Base-by-base conservation (phyloP, 768 basidiomycete species). In the Hydnomerulius pinastri region DNA sequence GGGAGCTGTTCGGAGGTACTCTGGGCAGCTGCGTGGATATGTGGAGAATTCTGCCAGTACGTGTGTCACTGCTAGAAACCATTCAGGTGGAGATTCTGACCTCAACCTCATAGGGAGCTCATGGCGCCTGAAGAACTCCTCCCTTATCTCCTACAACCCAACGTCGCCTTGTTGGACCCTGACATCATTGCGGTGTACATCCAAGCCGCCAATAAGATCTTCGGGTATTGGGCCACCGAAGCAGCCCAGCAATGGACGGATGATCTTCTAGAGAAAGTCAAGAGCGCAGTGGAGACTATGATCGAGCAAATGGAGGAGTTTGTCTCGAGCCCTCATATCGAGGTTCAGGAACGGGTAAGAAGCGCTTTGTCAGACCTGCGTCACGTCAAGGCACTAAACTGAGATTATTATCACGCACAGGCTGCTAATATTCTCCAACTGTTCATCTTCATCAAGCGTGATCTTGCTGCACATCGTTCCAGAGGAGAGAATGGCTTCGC, bases 11-110 rank as follows among this genome's bases (percentile, higher is more conserved):
- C 85, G 0, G 91, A 95, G 62, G 81, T 96, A 8, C 73, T 97
- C 2, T 92, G 90, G 81, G 97, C 95, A 0, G 95, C 94, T 9
- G 92, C 93, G 5, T 99, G 92, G 90, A 90, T 98, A 57, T 93
- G 91, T 54, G 96, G 95, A 17, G 97, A 99, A 70, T 92, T 92
- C 66, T 86, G 88, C 78, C 77, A 83, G 95, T 94, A 58, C 65
- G 87, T 74, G 44, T 20, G 25, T 27, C 18, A 17, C 21, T 23
- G 3, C 9, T 43, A 29, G 39, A 11, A 40, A 6, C 12, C 24
- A 18, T 1, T 46, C 20, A 5, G 12, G 25, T 28, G 10, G 20
- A 15, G 33, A 15, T 25, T 42, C 28, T 60, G 17, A 59, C 17
- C 54, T 46, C 46, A 20, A 40, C 11, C 32, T 48, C 39, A 28